phyloP scores from a whole-genome alignment of 2,329 filamentous ascomycete species.

The Gnomoniopsis sp. region DNA sequence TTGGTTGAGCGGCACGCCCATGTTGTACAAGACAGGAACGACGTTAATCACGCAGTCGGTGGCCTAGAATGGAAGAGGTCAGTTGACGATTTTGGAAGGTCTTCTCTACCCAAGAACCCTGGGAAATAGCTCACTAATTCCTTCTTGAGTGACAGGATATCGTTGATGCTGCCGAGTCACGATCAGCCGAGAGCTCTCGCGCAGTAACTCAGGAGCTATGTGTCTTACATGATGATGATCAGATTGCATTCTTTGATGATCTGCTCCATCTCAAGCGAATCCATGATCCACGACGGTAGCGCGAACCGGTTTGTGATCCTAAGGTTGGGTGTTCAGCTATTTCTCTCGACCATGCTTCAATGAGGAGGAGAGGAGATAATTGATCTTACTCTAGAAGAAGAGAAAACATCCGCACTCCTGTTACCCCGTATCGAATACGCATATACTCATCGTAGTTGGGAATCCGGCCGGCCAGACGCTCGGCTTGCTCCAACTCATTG shows the following conservation, averaged over 20 bases:
- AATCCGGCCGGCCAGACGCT: slow-evolving; percentile 19
- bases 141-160: slow-evolving; percentile 23
- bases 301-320: slow-evolving; percentile 15
- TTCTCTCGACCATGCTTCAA: neutral
- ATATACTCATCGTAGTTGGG: slow-evolving; percentile 20
- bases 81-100: neutral
- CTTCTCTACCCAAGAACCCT: neutral
- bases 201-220: rapidly evolving
- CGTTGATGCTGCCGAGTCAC: slow-evolving; percentile 16
- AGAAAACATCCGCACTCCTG: slow-evolving; percentile 20
- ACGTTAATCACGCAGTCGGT: slow-evolving; percentile 21
- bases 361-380: neutral
- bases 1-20: slow-evolving; percentile 3
- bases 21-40: slow-evolving; percentile 20
- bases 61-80: slow-evolving; percentile 10
- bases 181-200: neutral
- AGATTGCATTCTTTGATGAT: slow-evolving; percentile 19
- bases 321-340: neutral
- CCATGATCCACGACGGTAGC: slow-evolving; percentile 19
- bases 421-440: slow-evolving; percentile 18
- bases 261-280: slow-evolving; percentile 19
- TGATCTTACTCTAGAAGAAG: slow-evolving; percentile 20
- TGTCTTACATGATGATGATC: slow-evolving; percentile 21
- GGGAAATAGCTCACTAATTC: slow-evolving; percentile 18
- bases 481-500: slow-evolving; percentile 18